These are phyloP conservation scores for Colletotrichum melonis DNA, from an alignment of 2,329 filamentous ascomycete species.

Conservation along the genomic window DNA sequence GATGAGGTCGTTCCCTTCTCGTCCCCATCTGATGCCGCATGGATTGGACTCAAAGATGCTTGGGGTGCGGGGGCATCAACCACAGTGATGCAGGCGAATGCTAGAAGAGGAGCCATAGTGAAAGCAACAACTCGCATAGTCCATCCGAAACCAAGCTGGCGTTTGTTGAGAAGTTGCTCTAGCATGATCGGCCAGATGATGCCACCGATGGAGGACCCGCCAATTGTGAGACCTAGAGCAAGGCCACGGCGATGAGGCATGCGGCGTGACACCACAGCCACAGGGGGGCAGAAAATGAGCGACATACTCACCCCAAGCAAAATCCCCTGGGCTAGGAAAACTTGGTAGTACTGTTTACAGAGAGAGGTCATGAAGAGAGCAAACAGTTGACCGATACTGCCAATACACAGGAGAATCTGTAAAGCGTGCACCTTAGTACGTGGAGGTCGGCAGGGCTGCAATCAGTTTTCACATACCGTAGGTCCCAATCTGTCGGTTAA, in stretches of 20 bases:
- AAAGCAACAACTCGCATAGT: constrained; percentile 14
- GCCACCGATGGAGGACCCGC: constrained; percentile 45
- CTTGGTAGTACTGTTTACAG: constrained; percentile 52
- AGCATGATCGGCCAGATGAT: constrained; percentile 29
- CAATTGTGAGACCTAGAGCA: constrained; percentile 46
- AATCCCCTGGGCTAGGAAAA: constrained; percentile 56
- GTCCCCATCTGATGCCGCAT: not conserved
- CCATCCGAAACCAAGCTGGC: constrained; percentile 18
- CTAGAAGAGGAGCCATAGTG: constrained; percentile 7
- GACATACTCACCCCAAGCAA: constrained; percentile 58
- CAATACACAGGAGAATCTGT: constrained; percentile 57
- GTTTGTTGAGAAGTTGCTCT: constrained; percentile 16
- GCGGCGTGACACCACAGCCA: constrained; percentile 47
- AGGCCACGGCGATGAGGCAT: constrained; percentile 43
- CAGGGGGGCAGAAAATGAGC: constrained; percentile 50
- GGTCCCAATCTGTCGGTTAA: constrained; percentile 52
- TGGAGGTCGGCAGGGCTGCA: constrained; percentile 49
- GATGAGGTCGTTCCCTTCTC: not conserved
- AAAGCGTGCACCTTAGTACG: constrained; percentile 52
- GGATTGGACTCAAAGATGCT: not conserved
- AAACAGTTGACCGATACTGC: constrained; percentile 50
- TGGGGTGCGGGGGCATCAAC: not conserved
- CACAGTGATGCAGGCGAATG: constrained; percentile 37
- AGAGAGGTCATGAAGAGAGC: constrained; percentile 22
- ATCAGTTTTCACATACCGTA: constrained; percentile 42